A percentile compares a stretch with the other conserved stretches of the same genome.
Conservation (phyloP, 306 rosid species). For the Castanospermum australe region DNA sequence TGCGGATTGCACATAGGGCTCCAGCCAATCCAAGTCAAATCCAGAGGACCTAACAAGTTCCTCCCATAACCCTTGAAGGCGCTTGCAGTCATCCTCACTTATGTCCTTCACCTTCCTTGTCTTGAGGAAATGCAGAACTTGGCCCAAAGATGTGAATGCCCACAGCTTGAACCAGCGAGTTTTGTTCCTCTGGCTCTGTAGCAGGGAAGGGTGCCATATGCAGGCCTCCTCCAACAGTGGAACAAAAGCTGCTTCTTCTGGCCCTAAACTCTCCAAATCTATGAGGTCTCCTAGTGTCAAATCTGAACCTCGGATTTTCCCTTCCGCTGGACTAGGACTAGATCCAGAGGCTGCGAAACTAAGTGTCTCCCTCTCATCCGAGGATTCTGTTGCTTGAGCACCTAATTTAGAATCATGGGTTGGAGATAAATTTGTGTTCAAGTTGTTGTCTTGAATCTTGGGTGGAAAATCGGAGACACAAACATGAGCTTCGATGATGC, state of each 20-base stretch:
- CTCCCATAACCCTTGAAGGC: conserved; percentile 33
- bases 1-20: conserved; percentile 40
- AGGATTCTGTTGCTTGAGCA: conserved; percentile 20
- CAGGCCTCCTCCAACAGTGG: conserved; percentile 45
- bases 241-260: conserved; percentile 18
- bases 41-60: conserved; percentile 37
- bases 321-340: conserved; percentile 18
- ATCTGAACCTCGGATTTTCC: conserved; percentile 3
- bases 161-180: conserved; percentile 19
- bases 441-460: background rate
- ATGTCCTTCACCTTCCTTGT: conserved; percentile 33
- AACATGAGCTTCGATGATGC: conserved; percentile 80
- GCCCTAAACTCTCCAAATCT: conserved; percentile 11
- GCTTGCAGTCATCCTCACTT: conserved; percentile 14
- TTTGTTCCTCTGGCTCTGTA: conserved; percentile 22
- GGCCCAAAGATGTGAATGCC: conserved; percentile 43
- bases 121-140: conserved; percentile 35
- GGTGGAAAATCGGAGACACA: conserved; percentile 38
- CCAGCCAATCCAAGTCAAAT: conserved; percentile 45
- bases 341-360: conserved; percentile 18
- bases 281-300: conserved; percentile 29
- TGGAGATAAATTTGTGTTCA: background rate
- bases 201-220: conserved; percentile 29
- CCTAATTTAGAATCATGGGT: background rate
- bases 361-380: background rate